Evolutionary conservation across 441 rosid genomes (phyloP).

Genomic region (Flueggea neowawraea): DNA sequence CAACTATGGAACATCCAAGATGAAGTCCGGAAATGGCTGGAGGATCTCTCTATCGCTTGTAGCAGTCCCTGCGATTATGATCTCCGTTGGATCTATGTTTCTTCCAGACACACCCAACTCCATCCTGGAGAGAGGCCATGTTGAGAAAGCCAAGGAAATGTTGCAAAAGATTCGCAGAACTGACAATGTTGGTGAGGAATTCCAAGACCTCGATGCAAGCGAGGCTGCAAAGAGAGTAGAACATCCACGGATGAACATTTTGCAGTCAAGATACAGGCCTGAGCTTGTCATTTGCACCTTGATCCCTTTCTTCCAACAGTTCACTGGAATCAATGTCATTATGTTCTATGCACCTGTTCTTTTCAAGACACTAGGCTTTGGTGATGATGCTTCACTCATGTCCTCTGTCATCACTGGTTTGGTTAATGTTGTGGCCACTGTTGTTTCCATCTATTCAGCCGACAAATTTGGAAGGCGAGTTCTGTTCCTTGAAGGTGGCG

Average conservation of each 20-base stretch:
- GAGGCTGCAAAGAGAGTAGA: constrained; percentile 42
- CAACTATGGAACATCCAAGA: constrained; percentile 20
- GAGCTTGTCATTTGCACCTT: constrained; percentile 36
- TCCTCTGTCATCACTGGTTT: constrained; percentile 45
- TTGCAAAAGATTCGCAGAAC: constrained; percentile 19
- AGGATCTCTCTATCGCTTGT: constrained; percentile 25
- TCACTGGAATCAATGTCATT: constrained; percentile 45
- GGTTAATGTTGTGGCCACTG: constrained; percentile 41
- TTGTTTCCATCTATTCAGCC: constrained; percentile 38
- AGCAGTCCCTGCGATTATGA: constrained; percentile 25
- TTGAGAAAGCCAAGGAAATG: constrained; percentile 22
- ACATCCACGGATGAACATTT: constrained; percentile 44
- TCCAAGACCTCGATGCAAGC: constrained; percentile 42
- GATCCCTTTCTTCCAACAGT: constrained; percentile 48
- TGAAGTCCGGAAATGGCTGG: constrained; percentile 22
- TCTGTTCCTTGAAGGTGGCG: constrained; percentile 49
- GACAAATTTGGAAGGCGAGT: constrained; percentile 43
- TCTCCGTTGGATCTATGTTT: constrained; percentile 23
- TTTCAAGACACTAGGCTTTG: constrained; percentile 45
- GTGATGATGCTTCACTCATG: constrained; percentile 42
- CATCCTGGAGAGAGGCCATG: constrained; percentile 24
- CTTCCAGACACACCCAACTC: constrained; percentile 36
- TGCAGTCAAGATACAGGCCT: constrained; percentile 43
- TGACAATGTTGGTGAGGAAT: constrained; percentile 20
- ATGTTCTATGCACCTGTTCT: constrained; percentile 50